Base-by-base conservation (phyloP, 768 basidiomycete species). In the Candolleomyces efflorescens region DNA sequence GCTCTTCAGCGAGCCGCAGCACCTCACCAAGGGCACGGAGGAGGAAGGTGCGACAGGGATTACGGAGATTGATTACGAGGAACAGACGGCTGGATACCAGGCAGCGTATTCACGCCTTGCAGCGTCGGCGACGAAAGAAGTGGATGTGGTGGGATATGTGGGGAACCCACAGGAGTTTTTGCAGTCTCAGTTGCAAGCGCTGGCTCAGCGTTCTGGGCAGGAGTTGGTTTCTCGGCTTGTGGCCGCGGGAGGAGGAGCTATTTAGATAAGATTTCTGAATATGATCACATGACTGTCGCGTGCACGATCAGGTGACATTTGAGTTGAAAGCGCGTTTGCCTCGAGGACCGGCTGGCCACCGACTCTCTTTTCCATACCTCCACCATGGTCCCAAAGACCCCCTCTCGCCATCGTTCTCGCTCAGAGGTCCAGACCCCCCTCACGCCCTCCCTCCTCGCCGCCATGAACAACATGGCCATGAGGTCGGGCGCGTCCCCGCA, bases 51-150 rank as follows among this genome's bases (percentile, higher is more conserved):
- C 83, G 46, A 75, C 77, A 0, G 83, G 82, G 0, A 67, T 92
- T 37, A 90, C 90, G 0, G 84, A 82, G 53, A 84, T 97, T 47
- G 96, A 98, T 68, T 86, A 85, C 60, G 96, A 98, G 67, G 95
- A 98, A 67, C 89, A 91, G 67, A 81, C 82, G 1, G 88, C 89
- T 5, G 92, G 94, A 0, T 98, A 98, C 72, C 97, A 98, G 67
- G 92, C 93, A 0, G 90, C 93, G 3, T 98, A 95, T 74, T 94
- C 94, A 53, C 83, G 89, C 37, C 80, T 98, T 17, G 95, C 94
- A 0, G 91, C 96, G 1, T 87, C 88, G 1, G 89, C 91, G 62
- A 73, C 71, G 1, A 69, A 69, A 0, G 75, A 78, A 43, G 70
- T 67, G 0, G 91, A 93, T 68, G 85, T 86, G 0, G 82, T 87